Base-by-base conservation (phyloP, 352 stramenopile genomes). In the Phytophthora pinifolia region DNA sequence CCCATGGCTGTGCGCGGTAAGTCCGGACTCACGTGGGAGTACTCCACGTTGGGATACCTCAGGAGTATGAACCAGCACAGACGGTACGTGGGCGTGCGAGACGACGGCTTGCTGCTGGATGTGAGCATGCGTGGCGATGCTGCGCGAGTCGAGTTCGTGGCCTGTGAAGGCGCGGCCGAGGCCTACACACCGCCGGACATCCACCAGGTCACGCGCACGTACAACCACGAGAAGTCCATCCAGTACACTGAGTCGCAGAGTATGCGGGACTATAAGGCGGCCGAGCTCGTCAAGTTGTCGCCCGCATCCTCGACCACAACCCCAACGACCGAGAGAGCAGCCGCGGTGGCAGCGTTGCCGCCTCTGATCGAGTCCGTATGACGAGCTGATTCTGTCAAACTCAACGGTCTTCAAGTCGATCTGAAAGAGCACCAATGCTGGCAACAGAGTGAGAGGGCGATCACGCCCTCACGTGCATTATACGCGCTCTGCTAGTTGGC, bases 11-110 rank as follows among this genome's bases (percentile, higher is more conserved):
- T 81, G 25, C 76, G 84, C 1, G 84, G 84, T 43, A 88, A 76
- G 41, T 76, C 80, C 0, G 84, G 84, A 0, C 62, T 92, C 8
- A 78, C 84, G 39, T 94, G 82, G 82, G 84, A 92, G 46, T 90
- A 92, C 46, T 92, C 82, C 22, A 85, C 82, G 3, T 69, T 88
- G 1, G 84, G 84, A 14, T 79, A 91, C 51, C 69, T 94, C 29
- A 83, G 89, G 57, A 94, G 84, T 65, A 92, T 94, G 84, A 94
- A 92, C 68, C 85, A 95, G 65, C 85, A 95, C 48, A 80, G 85
- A 36, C 76, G 85, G 34, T 95, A 93, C 56, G 79, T 95, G 17
- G 85, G 83, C 25, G 70, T 80, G 35, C 79, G 83, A 2, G 68
- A 89, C 27, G 83, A 95, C 49, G 66, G 71, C 22, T 58, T 92